These are phyloP conservation scores for Kluyveromyces dobzhanskii DNA, from an alignment of 805 yeast genomes.

Conservation along the genomic window DNA sequence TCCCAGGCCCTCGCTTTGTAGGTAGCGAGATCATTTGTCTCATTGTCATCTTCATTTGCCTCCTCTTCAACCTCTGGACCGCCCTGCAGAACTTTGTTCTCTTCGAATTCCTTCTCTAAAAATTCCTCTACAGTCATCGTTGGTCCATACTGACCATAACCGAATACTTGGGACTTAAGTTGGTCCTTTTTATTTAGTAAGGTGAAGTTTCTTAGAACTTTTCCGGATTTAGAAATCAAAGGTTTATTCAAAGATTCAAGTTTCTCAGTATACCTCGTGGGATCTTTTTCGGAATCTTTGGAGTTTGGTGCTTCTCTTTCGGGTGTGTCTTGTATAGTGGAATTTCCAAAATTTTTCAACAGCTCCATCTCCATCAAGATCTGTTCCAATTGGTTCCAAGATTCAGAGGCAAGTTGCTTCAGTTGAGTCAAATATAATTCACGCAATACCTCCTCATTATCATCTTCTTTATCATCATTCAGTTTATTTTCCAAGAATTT, in stretches of 20 bases:
- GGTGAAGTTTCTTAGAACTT: constrained; percentile 77
- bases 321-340: constrained; percentile 13
- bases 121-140: constrained; percentile 93
- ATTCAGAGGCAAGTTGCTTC: constrained; percentile 39
- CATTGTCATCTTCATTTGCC: constrained; percentile 46
- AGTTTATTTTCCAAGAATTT: constrained; percentile 30
- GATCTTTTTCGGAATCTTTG: constrained; percentile 21
- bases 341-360: constrained; percentile 35
- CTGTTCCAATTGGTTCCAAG: constrained; percentile 51
- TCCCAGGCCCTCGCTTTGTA: constrained; percentile 85
- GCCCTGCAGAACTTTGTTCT: constrained; percentile 68
- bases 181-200: constrained; percentile 52
- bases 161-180: constrained; percentile 58
- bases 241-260: constrained; percentile 47
- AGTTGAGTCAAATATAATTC: constrained; percentile 49
- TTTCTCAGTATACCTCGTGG: constrained; percentile 53
- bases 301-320: constrained; percentile 3
- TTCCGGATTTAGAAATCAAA: constrained; percentile 62
- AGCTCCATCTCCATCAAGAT: constrained; percentile 60
- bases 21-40: constrained; percentile 54
- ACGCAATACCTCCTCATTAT: constrained; percentile 61
- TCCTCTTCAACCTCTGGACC: constrained; percentile 30
- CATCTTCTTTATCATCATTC: constrained; percentile 35
- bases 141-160: constrained; percentile 89
- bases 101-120: constrained; percentile 72